Percentiles rank a stretch among this genome's conserved stretches.
These are phyloP conservation scores for Sanghuangporus sanghuang DNA, from an alignment of 1,284 basidiomycete genomes.

Conservation along the genomic window DNA sequence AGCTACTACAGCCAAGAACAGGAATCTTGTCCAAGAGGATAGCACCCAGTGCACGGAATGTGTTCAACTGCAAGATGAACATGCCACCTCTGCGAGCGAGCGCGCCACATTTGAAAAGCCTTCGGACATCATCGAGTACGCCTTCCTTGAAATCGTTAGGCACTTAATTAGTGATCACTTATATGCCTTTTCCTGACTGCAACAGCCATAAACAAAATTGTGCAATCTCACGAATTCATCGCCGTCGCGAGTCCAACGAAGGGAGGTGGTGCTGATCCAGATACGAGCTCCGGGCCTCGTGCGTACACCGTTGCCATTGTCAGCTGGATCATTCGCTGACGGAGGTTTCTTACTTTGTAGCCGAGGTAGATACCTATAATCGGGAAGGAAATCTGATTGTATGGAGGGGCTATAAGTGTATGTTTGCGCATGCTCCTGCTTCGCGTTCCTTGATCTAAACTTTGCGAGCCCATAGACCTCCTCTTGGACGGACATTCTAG, in stretches of 20 bases:
- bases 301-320: background rate
- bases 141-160: background rate
- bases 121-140: constrained; percentile 8
- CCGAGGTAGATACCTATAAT: constrained; percentile 14
- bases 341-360: background rate
- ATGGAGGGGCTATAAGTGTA: constrained; percentile 12
- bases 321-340: background rate
- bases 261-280: constrained; percentile 9
- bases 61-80: background rate
- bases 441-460: background rate
- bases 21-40: background rate
- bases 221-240: constrained; percentile 10
- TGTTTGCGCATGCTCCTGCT: background rate
- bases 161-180: background rate
- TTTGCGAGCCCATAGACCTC: background rate
- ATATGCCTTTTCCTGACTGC: background rate
- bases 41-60: background rate
- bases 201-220: constrained; percentile 11
- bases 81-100: background rate
- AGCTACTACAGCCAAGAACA: background rate
- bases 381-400: constrained; percentile 13
- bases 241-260: constrained; percentile 13
- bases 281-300: background rate
- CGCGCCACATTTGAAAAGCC: background rate
- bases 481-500: background rate